A percentile compares a stretch with the other conserved stretches of the same genome.
phyloP scores from a whole-genome alignment of 2,329 filamentous ascomycete genomes.

The Colletotrichum agaves region DNA sequence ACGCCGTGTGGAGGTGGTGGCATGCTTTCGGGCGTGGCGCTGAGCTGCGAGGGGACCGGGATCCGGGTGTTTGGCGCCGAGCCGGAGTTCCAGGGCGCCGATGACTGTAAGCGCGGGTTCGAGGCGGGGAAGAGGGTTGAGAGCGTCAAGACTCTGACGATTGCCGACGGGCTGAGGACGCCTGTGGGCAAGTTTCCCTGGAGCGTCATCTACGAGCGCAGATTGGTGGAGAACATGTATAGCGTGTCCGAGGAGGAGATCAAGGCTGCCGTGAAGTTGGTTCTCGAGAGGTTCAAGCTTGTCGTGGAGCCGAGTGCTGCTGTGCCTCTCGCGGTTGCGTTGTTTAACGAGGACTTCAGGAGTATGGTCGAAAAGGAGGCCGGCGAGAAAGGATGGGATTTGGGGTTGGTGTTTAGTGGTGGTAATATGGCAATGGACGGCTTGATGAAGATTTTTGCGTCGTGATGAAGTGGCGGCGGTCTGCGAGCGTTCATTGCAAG shows the following conservation, averaged over 20 bases:
- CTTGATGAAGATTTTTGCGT: constrained; percentile 61
- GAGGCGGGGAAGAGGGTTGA: constrained; percentile 71
- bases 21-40: constrained; percentile 84
- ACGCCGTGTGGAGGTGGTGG: constrained; percentile 90
- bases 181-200: constrained; percentile 83
- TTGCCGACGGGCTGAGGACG: constrained; percentile 90
- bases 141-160: constrained; percentile 78
- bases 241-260: constrained; percentile 87
- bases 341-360: constrained; percentile 89
- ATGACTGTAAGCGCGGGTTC: constrained; percentile 82
- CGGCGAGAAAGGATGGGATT: constrained; percentile 78
- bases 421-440: constrained; percentile 69
- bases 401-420: constrained; percentile 69
- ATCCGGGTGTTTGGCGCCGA: constrained; percentile 88
- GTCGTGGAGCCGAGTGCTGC: constrained; percentile 90
- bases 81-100: constrained; percentile 82
- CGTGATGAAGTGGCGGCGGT: neutral
- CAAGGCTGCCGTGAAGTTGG: constrained; percentile 76
- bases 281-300: constrained; percentile 89
- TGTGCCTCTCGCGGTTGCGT: constrained; percentile 82
- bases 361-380: constrained; percentile 74
- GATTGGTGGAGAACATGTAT: constrained; percentile 77
- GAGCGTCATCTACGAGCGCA: constrained; percentile 76
- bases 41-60: constrained; percentile 76
- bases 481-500: neutral